Base-by-base conservation (phyloP, 768 basidiomycete species). In the Pleurotus tuber-regium region DNA sequence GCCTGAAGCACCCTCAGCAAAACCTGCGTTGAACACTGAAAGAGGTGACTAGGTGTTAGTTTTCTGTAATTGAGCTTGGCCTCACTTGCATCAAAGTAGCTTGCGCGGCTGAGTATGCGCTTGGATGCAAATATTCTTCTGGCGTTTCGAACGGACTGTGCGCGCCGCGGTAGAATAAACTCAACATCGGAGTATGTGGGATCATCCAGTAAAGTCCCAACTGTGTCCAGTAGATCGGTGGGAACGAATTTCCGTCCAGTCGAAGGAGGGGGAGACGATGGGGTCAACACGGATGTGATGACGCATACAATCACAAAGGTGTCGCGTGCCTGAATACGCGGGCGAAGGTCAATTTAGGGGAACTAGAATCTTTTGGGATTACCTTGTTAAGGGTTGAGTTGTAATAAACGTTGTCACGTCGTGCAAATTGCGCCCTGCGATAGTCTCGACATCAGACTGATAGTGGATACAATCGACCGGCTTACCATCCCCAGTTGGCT, bases 401-500 rank as follows among this genome's bases (percentile, higher is more conserved):
- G 65, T 79, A 89, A 67, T 77, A 89, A 16, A 89, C 78, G 24
- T 67, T 69, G 54, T 93, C 89, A 58, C 91, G 74, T 51, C 80
- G 79, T 31, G 88, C 82, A 64, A 93, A 94, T 63, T 89, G 86
- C 1, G 87, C 84, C 87, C 84, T 87, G 43, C 3, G 19, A 48
- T n/a, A 38, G 18, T 24, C n/a, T n/a, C n/a, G n/a, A n/a, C n/a
- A n/a, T n/a, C n/a, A n/a, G n/a, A n/a, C n/a, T n/a, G n/a, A n/a
- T n/a, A n/a, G n/a, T n/a, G n/a, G n/a, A n/a, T n/a, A n/a, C n/a
- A n/a, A n/a, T n/a, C n/a, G n/a, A n/a, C n/a, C n/a, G n/a, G n/a
- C n/a, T 29, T 77, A 87, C 89, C 91, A 93, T 66, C 89, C 89
- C 91, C 89, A 92, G 60, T 92, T 92, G 24, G 87, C 86, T 10